Conservation (phyloP, 176 grass and related monocot genomes). For the Phragmites australis region DNA sequence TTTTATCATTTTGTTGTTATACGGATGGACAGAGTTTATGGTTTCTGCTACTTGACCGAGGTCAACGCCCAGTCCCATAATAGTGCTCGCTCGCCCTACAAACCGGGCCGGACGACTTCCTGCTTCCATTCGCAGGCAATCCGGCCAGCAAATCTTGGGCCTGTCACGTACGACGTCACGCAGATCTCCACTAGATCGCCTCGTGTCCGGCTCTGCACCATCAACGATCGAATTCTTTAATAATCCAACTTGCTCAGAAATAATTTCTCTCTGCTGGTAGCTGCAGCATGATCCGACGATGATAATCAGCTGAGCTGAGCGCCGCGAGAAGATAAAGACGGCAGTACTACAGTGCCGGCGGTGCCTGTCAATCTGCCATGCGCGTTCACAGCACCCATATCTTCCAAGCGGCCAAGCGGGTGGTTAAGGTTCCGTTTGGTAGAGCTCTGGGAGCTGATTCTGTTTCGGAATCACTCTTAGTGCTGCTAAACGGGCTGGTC, state of each 20-base stretch:
- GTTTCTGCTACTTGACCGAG: neutral
- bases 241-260: neutral
- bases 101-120: neutral
- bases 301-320: neutral
- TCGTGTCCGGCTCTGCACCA: neutral
- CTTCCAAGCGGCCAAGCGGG: no score
- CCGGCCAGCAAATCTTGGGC: conserved; percentile 8
- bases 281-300: neutral
- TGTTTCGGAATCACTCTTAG: no score
- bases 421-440: no score
- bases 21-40: no score
- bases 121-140: neutral
- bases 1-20: neutral
- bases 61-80: neutral
- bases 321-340: neutral
- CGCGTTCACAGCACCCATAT: neutral
- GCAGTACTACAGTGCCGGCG: neutral
- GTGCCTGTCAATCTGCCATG: neutral
- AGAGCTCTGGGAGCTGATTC: no score
- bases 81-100: neutral
- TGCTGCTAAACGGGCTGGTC: no score
- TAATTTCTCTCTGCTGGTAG: neutral
- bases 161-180: conserved; percentile 17
- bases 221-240: neutral
- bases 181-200: conserved; percentile 29